Base-by-base conservation (phyloP, 2,329 filamentous ascomycete species). In the Exophiala oligosperma region DNA sequence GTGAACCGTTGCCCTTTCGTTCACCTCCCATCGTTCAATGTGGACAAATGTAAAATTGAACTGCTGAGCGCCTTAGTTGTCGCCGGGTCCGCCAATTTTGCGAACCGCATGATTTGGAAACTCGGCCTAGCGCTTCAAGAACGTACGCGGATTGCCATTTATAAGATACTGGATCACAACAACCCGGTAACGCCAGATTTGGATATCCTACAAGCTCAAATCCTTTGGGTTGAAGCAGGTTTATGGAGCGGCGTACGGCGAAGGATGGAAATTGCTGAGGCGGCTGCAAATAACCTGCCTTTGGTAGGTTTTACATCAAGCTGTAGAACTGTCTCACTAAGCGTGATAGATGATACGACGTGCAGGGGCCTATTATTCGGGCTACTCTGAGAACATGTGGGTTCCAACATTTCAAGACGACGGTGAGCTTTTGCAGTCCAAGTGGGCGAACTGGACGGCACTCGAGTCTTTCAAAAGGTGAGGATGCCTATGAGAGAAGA, bases 71-170 rank as follows among this genome's bases (percentile, higher is more conserved):
- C 68, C 1, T 67, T 77, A 55, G 69, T 71, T 4, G 70, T 74
- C 1, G 67, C 69, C 9, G 74, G 72, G 2, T 74, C 75, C 0
- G 70, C 74, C 0, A 56, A 71, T 11, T 76, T 74, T 1, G 66
- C 69, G 0, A 68, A 74, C 2, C 71, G 72, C 9, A 70, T 73
- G 0, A 62, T 77, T 2, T 66, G 71, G 7, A 76, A 75, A 5
- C 64, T 77, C 24, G 76, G 75, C 0, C 76, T 72, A 58, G 74
- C 75, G 1, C 61, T 77, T 28, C 68, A 75, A 23, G 76, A 77
- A 51, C 72, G 71, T 4, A 29, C 73, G 5, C 67, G 73, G 4
- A 54, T 69, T 14, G 66, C 70, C 11, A 60, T 74, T 46, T 62
- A 63, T 4, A 37, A 46, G 2, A 48, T 51, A 61, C 72, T 71